Evolutionary conservation across 129 eudicot species (phyloP).

Genomic region (Apium graveolens): DNA sequence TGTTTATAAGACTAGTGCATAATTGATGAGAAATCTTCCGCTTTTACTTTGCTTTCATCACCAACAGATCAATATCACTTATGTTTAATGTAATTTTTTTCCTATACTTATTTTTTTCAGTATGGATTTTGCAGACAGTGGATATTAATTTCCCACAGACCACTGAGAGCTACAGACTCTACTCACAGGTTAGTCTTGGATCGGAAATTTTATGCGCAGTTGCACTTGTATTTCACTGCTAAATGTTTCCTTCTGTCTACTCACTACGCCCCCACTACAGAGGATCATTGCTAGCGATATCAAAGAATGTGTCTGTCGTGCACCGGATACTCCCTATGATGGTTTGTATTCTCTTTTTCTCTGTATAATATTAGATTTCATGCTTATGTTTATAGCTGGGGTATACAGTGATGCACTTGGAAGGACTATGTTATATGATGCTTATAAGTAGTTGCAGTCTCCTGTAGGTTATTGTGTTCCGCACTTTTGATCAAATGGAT

Average conservation of each 20-base stretch:
- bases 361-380: not conserved
- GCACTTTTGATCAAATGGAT: not conserved
- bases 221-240: conserved; percentile 4
- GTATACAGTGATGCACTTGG: not conserved
- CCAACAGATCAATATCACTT: not conserved
- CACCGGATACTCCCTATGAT: conserved; percentile 98
- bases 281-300: conserved; percentile 87
- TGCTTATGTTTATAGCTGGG: not conserved
- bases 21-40: not conserved
- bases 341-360: conserved; percentile 41
- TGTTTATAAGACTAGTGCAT: not conserved
- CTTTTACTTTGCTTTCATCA: not conserved
- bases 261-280: conserved; percentile 28
- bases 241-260: conserved; percentile 5
- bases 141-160: conserved; percentile 84
- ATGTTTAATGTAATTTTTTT: not conserved
- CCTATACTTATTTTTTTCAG: not conserved
- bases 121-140: conserved; percentile 43
- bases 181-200: conserved; percentile 63
- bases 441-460: not conserved
- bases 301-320: conserved; percentile 98
- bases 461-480: not conserved
- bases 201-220: not conserved
- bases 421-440: not conserved
- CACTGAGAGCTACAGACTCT: conserved; percentile 89